These are phyloP conservation scores for Lepiota brunneoincarnata DNA, from an alignment of 768 basidiomycete species.

Conservation along the genomic window DNA sequence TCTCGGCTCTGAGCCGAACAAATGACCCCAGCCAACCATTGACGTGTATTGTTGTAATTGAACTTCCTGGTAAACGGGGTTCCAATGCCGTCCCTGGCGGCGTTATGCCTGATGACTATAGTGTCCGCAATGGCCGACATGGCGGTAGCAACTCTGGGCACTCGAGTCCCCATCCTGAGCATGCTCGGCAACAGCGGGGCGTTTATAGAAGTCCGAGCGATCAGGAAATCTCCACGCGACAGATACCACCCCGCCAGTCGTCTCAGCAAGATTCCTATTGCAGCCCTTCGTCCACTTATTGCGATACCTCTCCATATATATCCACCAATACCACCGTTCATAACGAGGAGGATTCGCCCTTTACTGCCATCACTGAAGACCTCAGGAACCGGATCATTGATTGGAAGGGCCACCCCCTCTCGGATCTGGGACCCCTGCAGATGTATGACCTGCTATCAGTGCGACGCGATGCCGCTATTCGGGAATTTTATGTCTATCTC, in stretches of 20 bases:
- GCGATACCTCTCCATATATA: slow-evolving; percentile 25
- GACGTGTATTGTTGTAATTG: slow-evolving; percentile 92
- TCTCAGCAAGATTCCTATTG: slow-evolving; percentile 29
- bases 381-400: slow-evolving; percentile 88
- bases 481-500: slow-evolving; percentile 95
- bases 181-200: slow-evolving; percentile 21
- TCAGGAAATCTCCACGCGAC: slow-evolving; percentile 3
- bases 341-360: slow-evolving; percentile 71
- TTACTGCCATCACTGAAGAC: slow-evolving; percentile 83
- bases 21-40: slow-evolving; percentile 74
- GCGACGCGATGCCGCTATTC: slow-evolving; percentile 82
- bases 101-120: slow-evolving; percentile 46
- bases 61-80: slow-evolving; percentile 77
- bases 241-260: slow-evolving; percentile 15
- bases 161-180: slow-evolving; percentile 37
- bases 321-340: slow-evolving; percentile 32
- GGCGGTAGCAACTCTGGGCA: slow-evolving; percentile 30
- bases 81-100: slow-evolving; percentile 51
- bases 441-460: slow-evolving; percentile 93
- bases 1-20: slow-evolving; percentile 73
- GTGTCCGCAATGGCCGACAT: slow-evolving; percentile 24
- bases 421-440: slow-evolving; percentile 82
- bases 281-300: slow-evolving; percentile 29
- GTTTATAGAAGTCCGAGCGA: slow-evolving; percentile 7
- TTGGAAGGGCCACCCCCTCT: slow-evolving; percentile 94